Conservation (phyloP, 805 yeast genomes). For the Wickerhamomyces queroliae region DNA sequence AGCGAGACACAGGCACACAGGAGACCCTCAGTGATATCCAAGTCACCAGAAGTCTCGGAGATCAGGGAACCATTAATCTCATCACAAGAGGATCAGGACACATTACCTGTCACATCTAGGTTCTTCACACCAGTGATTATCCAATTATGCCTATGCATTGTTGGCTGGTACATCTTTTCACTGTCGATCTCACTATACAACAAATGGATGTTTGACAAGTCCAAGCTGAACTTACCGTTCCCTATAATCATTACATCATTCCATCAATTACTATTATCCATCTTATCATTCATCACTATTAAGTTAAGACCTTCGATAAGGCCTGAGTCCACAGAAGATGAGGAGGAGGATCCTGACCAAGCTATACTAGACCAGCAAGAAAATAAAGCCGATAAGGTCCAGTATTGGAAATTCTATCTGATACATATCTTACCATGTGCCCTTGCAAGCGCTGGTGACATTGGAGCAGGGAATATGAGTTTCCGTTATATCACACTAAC, state of each 20-base stretch:
- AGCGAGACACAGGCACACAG: no score
- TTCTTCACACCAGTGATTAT: background rate
- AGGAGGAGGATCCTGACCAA: background rate
- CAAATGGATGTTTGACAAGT: constrained; percentile 92
- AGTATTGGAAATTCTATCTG: constrained; percentile 34
- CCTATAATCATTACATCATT: constrained; percentile 82
- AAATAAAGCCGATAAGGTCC: no score
- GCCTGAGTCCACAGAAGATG: constrained; percentile 1
- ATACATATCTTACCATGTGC: constrained; percentile 76
- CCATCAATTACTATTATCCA: constrained; percentile 74
- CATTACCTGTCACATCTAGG: no score
- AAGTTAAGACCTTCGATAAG: constrained; percentile 11
- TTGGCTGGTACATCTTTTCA: constrained; percentile 70
- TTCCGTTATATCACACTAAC: constrained; percentile 74
- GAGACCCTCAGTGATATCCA: no score
- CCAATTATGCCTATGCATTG: constrained; percentile 10
- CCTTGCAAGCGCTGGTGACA: constrained; percentile 84
- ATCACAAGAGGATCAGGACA: no score
- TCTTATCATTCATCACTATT: constrained; percentile 29
- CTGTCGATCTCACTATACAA: constrained; percentile 74
- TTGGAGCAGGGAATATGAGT: constrained; percentile 86
- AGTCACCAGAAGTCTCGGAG: no score
- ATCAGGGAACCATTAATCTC: background rate
- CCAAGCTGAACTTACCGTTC: constrained; percentile 68
- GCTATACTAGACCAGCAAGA: constrained; percentile 3